These are phyloP conservation scores for Epichloe typhina DNA, from an alignment of 2,329 filamentous ascomycete species.

Conservation along the genomic window DNA sequence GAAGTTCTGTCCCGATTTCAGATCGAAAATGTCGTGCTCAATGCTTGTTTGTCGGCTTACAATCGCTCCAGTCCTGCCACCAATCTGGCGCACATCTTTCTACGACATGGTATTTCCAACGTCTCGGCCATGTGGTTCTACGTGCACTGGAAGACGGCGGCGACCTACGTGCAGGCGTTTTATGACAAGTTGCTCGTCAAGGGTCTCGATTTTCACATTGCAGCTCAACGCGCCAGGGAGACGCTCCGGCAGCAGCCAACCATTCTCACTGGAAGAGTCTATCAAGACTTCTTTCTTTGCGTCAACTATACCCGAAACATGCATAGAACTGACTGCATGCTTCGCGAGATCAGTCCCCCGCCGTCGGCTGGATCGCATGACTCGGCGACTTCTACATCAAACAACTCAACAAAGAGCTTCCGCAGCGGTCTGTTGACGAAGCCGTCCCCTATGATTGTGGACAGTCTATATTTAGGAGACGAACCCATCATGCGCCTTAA, in stretches of 20 bases:
- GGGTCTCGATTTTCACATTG: slow-evolving; percentile 14
- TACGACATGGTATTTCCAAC: slow-evolving; percentile 14
- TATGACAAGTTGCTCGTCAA: slow-evolving; percentile 15
- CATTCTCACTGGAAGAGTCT: slow-evolving; percentile 9
- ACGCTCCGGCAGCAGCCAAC: slow-evolving; percentile 13
- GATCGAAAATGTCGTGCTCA: slow-evolving; percentile 17
- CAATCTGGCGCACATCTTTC: slow-evolving; percentile 16
- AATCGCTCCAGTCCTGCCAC: slow-evolving; percentile 12
- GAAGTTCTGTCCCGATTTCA: slow-evolving; percentile 12
- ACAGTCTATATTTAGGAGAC: slow-evolving; percentile 10
- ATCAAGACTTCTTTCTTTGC: slow-evolving; percentile 18
- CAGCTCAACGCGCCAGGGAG: slow-evolving; percentile 16
- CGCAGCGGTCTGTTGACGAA: slow-evolving; percentile 9
- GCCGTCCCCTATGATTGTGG: slow-evolving; percentile 12
- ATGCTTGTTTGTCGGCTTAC: slow-evolving; percentile 17
- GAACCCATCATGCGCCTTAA: slow-evolving; percentile 15
- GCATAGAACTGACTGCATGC: slow-evolving; percentile 7
- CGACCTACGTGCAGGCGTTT: slow-evolving; percentile 15
- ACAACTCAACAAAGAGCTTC: slow-evolving; percentile 11
- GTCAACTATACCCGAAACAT: slow-evolving; percentile 16
- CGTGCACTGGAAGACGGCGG: slow-evolving; percentile 16
- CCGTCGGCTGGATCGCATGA: slow-evolving; percentile 12
- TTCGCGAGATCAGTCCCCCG: slow-evolving; percentile 11
- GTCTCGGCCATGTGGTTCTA: slow-evolving; percentile 19
- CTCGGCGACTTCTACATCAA: slow-evolving; percentile 12